A percentile compares a stretch with the other conserved stretches of the same genome.
Evolutionary conservation across 1,284 basidiomycete species (phyloP).

Genomic region (Tremellales sp.): DNA sequence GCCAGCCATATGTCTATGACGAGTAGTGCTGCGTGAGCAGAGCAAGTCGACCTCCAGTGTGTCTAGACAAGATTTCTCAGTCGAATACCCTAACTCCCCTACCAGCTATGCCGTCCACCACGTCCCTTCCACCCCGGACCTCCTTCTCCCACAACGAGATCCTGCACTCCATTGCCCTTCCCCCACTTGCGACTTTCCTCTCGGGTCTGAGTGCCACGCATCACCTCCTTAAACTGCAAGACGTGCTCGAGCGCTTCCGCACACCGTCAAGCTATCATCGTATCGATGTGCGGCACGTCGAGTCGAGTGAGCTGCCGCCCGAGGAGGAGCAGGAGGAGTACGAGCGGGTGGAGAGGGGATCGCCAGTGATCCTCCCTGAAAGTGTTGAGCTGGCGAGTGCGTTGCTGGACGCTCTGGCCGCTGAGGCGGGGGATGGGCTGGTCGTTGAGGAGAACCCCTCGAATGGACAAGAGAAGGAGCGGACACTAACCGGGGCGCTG

Average conservation of each 20-base stretch:
- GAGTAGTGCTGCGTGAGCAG: background rate
- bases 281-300: constrained; percentile 30
- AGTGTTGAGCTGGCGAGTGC: background rate
- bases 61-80: too few species aligned
- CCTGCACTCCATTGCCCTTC: constrained; percentile 30
- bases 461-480: background rate
- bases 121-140: constrained; percentile 20
- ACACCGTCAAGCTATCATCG: constrained; percentile 38
- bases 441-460: background rate
- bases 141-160: constrained; percentile 26
- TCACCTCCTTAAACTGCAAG: constrained; percentile 34
- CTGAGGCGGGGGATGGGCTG: background rate
- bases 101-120: background rate
- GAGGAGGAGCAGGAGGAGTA: background rate
- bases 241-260: constrained; percentile 31
- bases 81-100: too few species aligned
- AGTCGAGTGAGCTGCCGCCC: constrained; percentile 30
- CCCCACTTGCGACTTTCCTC: constrained; percentile 36
- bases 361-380: background rate
- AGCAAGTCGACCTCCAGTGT: background rate
- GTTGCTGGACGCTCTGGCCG: constrained; percentile 1
- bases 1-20: background rate
- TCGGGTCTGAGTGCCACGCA: constrained; percentile 12
- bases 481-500: background rate
- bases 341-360: background rate